phyloP scores from a whole-genome alignment of 139 green algal species.

The Chlorella ohadii region DNA sequence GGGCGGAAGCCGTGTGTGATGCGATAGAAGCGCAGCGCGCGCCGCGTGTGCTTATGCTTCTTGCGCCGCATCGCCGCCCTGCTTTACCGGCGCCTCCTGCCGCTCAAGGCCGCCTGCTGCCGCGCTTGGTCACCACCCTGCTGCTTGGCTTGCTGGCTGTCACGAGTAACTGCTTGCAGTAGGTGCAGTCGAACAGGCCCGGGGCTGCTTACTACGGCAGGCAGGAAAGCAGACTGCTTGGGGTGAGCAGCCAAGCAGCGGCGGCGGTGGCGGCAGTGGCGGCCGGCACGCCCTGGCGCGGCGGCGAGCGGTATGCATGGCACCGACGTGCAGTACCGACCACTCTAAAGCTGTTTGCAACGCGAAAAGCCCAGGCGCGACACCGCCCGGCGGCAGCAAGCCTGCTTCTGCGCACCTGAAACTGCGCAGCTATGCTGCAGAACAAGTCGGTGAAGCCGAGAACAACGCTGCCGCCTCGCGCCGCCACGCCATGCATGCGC shows the following conservation, averaged over 20 bases:
- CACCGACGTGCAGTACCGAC: background rate
- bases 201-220: background rate
- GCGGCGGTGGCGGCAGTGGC: background rate
- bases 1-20: constrained; percentile 73
- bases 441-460: background rate
- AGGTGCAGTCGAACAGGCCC: too few relatives aligned
- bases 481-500: background rate
- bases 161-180: too few relatives aligned
- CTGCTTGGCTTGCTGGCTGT: too few relatives aligned
- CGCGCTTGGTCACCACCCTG: too few relatives aligned
- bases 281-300: background rate
- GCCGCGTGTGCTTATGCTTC: constrained; percentile 77
- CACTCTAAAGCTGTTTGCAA: background rate
- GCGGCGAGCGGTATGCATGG: background rate
- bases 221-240: background rate
- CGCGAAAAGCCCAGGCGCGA: too few relatives aligned
- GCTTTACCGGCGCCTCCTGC: too few relatives aligned
- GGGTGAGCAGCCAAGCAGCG: background rate
- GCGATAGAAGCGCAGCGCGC: constrained; percentile 72
- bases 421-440: background rate
- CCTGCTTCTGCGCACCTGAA: background rate
- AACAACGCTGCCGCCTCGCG: background rate
- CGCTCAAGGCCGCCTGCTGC: too few relatives aligned
- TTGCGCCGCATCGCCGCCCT: constrained; percentile 69
- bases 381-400: too few relatives aligned